Evolutionary conservation across 768 basidiomycete species (phyloP).

Genomic region (Rhizopogon vesiculosus): DNA sequence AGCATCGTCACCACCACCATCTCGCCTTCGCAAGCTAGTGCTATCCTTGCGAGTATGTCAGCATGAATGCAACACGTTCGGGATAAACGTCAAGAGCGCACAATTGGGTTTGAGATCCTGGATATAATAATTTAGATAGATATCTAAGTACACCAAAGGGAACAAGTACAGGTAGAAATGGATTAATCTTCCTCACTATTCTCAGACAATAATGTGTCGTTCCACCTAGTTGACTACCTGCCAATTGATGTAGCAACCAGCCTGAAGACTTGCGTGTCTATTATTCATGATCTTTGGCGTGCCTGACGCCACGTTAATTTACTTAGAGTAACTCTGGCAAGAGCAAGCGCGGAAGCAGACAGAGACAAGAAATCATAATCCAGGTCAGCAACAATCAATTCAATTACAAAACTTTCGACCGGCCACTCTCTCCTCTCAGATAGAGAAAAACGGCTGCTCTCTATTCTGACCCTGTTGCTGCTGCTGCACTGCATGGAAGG

Average conservation of each 20-base stretch:
- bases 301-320: no score
- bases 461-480: slow-evolving; percentile 37
- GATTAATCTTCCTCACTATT: slow-evolving; percentile 48
- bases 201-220: slow-evolving; percentile 43
- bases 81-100: neutral
- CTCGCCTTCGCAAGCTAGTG: slow-evolving; percentile 19
- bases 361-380: no score
- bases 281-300: slow-evolving; percentile 19
- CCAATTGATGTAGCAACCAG: slow-evolving; percentile 47
- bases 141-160: neutral
- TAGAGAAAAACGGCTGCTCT: slow-evolving; percentile 77
- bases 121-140: neutral
- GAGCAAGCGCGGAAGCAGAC: no score
- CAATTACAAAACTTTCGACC: no score
- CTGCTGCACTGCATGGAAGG: slow-evolving; percentile 62
- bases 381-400: no score
- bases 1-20: slow-evolving; percentile 13
- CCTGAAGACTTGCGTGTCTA: slow-evolving; percentile 22
- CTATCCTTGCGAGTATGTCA: slow-evolving; percentile 25
- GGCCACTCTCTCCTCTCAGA: slow-evolving; percentile 29
- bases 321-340: no score
- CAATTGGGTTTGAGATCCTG: neutral
- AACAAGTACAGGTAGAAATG: neutral
- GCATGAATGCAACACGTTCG: slow-evolving; percentile 9
- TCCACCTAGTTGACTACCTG: slow-evolving; percentile 36